Base-by-base conservation (phyloP, 1,284 basidiomycete species). In the Chiua sp. region DNA sequence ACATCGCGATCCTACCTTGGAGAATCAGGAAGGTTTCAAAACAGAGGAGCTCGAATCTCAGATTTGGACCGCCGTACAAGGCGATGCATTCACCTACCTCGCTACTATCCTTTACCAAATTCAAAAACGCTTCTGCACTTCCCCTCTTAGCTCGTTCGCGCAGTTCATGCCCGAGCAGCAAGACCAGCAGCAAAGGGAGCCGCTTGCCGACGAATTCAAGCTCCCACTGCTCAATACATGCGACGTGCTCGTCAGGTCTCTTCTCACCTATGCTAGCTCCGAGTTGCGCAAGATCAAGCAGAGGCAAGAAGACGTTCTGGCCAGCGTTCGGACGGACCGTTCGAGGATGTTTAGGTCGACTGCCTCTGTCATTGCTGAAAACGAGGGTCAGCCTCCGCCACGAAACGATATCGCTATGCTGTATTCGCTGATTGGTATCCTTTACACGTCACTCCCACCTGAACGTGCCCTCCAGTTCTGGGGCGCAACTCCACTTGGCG, bases 221-320 rank as follows among this genome's bases (percentile, higher is more conserved):
- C 77, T 81, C 3, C 77, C 84, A 33, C 77, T 96, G 15, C 78
- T 94, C 32, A 75, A 81, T 30, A 83, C 87, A 23, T 87, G 93
- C 59, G 93, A 96, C 69, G 78, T 79, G 2, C 82, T 97, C 20
- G 76, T 96, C 44, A 83, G 90, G 39, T 86, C 87, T 18, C 77
- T 92, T 47, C 88, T 98, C 65, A 88, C 86, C 0, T 88, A 91
- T 62, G 90, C 92, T 11, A 93, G 91, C 15, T 90, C 92, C 0
- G 92, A 96, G 72, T 80, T 98, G n/a, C 87, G 93, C 48, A 94
- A 93, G 72, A 89, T 98, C 72, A 94, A 95, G 72, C 93, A 96
- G 68, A 81, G 89, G 47, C 95, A 98, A 72, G 96, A 98, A 75
- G 96, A 98, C 71, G 81, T 90, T 7, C 79, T 90, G 26, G 87